These are phyloP conservation scores for Epichloe gansuensis DNA, from an alignment of 2,329 filamentous ascomycete genomes.

Conservation along the genomic window DNA sequence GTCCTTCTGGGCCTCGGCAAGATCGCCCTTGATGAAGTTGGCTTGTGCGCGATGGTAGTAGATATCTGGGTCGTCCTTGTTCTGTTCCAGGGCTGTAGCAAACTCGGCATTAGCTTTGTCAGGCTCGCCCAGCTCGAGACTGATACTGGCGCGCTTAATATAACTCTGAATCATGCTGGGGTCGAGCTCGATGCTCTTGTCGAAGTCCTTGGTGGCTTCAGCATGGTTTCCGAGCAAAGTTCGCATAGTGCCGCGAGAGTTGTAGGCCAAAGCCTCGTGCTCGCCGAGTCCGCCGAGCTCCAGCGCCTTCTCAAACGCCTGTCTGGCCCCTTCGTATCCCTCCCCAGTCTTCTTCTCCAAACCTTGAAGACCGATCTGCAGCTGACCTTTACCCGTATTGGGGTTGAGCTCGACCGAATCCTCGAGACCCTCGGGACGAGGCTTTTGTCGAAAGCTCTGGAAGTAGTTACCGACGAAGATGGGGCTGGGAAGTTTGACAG, in stretches of 20 bases:
- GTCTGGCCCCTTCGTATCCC: conserved; percentile 78
- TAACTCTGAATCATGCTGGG: conserved; percentile 86
- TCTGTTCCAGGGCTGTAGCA: conserved; percentile 69
- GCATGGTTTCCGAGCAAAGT: conserved; percentile 84
- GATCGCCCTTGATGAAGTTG: conserved; percentile 94
- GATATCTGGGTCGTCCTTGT: conserved; percentile 84
- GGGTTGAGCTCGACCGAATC: conserved; percentile 66
- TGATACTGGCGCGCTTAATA: conserved; percentile 98
- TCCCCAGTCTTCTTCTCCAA: conserved; percentile 80
- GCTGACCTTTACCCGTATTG: conserved; percentile 68
- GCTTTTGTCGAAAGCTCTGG: conserved; percentile 85
- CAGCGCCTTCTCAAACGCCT: conserved; percentile 77
- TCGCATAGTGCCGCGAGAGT: conserved; percentile 91
- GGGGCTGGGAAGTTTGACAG: conserved; percentile 79
- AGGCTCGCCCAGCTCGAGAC: conserved; percentile 79
- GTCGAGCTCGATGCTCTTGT: conserved; percentile 85
- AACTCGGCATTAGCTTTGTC: conserved; percentile 85
- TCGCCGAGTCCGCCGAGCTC: conserved; percentile 69
- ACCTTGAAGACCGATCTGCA: conserved; percentile 70
- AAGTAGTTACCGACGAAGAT: conserved; percentile 98
- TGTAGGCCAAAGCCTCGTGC: conserved; percentile 83
- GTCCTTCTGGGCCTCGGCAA: conserved; percentile 87
- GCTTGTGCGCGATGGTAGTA: conserved; percentile 98
- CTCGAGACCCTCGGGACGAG: conserved; percentile 68
- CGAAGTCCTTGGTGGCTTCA: conserved; percentile 70